phyloP scores from a whole-genome alignment of 805 yeast species.

The Nakazawaea ambrosiae region DNA sequence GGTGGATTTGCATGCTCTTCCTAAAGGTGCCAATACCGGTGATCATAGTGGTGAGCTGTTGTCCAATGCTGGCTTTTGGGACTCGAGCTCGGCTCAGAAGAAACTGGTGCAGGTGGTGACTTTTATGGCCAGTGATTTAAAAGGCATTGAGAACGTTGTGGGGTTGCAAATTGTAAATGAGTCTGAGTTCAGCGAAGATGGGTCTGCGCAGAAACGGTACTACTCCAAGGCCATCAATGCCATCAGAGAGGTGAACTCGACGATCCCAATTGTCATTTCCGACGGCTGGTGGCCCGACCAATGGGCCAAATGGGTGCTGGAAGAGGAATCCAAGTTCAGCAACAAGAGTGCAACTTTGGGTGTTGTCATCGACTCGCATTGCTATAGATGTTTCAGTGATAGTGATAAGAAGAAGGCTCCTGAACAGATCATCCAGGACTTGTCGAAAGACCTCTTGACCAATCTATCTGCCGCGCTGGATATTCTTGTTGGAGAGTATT shows the following conservation, averaged over 20 bases:
- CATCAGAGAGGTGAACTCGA: slow-evolving; percentile 47
- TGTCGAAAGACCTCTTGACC: slow-evolving; percentile 42
- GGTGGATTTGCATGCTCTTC: slow-evolving; percentile 83
- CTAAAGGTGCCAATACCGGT: slow-evolving; percentile 86
- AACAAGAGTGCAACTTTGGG: slow-evolving; percentile 33
- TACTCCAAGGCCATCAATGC: slow-evolving; percentile 57
- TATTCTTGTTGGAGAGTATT: slow-evolving; percentile 81
- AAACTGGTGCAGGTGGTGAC: slow-evolving; percentile 44
- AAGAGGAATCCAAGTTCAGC: slow-evolving; percentile 24
- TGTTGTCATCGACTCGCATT: slow-evolving; percentile 75
- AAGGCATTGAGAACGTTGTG: slow-evolving; percentile 54
- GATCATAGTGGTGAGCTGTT: slow-evolving; percentile 75
- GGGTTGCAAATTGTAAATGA: slow-evolving; percentile 88
- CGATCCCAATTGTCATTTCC: slow-evolving; percentile 70
- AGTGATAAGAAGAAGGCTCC: slow-evolving; percentile 63
- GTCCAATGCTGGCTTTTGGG: slow-evolving; percentile 62
- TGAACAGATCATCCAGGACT: slow-evolving; percentile 51
- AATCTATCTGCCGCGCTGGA: slow-evolving; percentile 46
- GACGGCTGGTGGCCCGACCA: slow-evolving; percentile 92
- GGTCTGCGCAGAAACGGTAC: slow-evolving; percentile 46
- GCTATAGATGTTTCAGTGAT: slow-evolving; percentile 81
- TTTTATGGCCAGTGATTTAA: slow-evolving; percentile 57
- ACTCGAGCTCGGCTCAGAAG: slow-evolving; percentile 29
- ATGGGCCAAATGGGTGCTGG: slow-evolving; percentile 61
- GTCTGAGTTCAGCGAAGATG: slow-evolving; percentile 54